These are phyloP conservation scores for Fraxinus xanthoxyloides DNA, from an alignment of 305 asterid genomes.

Conservation along the genomic window DNA sequence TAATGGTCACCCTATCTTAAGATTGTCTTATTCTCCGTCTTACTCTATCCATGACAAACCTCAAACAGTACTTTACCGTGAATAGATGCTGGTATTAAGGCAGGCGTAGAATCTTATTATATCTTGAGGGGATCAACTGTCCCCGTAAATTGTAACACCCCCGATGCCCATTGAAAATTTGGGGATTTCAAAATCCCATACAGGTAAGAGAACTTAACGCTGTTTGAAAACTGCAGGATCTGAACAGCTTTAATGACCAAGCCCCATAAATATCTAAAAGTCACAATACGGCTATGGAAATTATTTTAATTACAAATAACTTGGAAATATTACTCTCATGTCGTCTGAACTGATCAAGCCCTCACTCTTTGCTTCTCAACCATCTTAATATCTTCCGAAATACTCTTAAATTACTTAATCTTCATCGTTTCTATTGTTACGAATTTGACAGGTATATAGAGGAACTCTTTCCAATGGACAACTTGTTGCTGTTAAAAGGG, in stretches of 20 bases:
- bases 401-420: not conserved
- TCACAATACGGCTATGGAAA: not conserved
- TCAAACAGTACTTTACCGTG: not conserved
- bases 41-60: not conserved
- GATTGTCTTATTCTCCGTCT: not conserved
- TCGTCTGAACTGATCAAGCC: not conserved
- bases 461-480: constrained; percentile 62
- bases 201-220: not conserved
- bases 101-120: not conserved
- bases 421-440: not conserved
- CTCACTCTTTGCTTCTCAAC: not conserved
- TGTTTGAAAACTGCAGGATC: not conserved
- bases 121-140: not conserved
- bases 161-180: not conserved
- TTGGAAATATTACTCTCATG: not conserved
- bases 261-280: not conserved
- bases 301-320: not conserved
- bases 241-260: not conserved
- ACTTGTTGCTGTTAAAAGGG: constrained; percentile 68
- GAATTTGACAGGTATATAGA: constrained; percentile 53
- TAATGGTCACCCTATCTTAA: not conserved
- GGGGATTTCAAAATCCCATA: not conserved
- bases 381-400: not conserved
- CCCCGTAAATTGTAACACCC: not conserved
- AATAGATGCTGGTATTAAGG: not conserved